Evolutionary conservation across 2,329 filamentous ascomycete species (phyloP).

Genomic region (Elsinoe fawcettii): DNA sequence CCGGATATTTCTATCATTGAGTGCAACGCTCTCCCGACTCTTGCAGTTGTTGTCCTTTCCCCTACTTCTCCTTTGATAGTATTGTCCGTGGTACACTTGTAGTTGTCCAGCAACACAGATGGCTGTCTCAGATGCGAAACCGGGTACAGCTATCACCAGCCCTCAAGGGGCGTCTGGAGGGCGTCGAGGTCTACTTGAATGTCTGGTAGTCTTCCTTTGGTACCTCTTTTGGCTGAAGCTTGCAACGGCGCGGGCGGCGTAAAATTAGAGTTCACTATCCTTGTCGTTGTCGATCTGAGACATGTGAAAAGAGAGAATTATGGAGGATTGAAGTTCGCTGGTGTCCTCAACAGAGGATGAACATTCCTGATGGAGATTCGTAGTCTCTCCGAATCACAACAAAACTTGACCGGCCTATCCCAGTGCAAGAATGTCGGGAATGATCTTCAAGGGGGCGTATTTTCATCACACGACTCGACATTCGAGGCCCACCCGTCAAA

Average conservation of each 20-base stretch:
- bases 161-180: background rate
- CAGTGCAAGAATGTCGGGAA: constrained; percentile 6
- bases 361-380: constrained; percentile 2
- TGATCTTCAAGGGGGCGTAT: constrained; percentile 2
- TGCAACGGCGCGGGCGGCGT: constrained; percentile 7
- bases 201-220: constrained; percentile 5
- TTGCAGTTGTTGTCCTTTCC: constrained; percentile 5
- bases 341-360: constrained; percentile 6
- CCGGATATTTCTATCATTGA: constrained; percentile 12
- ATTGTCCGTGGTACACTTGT: background rate
- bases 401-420: background rate
- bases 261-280: constrained; percentile 2
- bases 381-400: background rate
- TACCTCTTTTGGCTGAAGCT: constrained; percentile 13
- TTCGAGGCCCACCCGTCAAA: constrained; percentile 11
- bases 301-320: background rate
- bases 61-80: background rate
- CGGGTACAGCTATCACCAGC: background rate
- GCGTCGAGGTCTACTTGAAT: constrained; percentile 7
- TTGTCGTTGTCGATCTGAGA: constrained; percentile 8
- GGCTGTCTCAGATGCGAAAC: background rate
- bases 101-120: background rate
- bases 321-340: background rate
- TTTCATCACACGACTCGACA: constrained; percentile 10
- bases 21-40: constrained; percentile 13